A percentile compares a stretch with the other conserved stretches of the same genome.
Evolutionary conservation across 176 grass and related monocot species (phyloP).

Genomic region (Oryza officinalis): DNA sequence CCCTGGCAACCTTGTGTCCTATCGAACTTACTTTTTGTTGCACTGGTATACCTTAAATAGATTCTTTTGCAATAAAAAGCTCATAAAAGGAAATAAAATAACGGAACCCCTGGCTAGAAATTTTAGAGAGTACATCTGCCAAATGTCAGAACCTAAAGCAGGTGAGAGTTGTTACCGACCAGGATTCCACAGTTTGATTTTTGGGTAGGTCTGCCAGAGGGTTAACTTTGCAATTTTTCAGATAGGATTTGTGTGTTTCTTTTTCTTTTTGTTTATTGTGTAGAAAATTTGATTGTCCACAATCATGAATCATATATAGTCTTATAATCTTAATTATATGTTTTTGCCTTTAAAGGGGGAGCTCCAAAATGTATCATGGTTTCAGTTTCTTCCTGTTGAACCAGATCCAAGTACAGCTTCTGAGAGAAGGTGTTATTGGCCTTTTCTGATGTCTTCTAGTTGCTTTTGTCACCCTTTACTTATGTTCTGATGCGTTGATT

Average conservation of each 20-base stretch:
- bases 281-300: neutral
- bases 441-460: conserved; percentile 20
- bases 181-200: neutral
- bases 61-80: neutral
- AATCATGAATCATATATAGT: neutral
- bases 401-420: conserved; percentile 52
- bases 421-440: conserved; percentile 67
- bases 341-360: conserved; percentile 58
- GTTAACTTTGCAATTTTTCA: neutral
- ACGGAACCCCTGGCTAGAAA: neutral
- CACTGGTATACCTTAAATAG: neutral
- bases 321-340: conserved; percentile 7
- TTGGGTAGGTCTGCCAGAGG: neutral
- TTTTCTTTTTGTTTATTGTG: neutral
- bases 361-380: conserved; percentile 94
- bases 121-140: neutral
- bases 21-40: neutral
- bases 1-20: neutral
- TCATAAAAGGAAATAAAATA: neutral
- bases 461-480: conserved; percentile 35
- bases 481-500: conserved; percentile 43
- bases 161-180: neutral
- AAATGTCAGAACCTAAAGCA: neutral
- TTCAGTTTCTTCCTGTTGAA: conserved; percentile 93
- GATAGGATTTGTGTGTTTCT: neutral